A percentile compares a stretch with the other conserved stretches of the same genome.
These are phyloP conservation scores for Chlamydomonas sp. DNA, from an alignment of 139 green algal species.

Conservation along the genomic window DNA sequence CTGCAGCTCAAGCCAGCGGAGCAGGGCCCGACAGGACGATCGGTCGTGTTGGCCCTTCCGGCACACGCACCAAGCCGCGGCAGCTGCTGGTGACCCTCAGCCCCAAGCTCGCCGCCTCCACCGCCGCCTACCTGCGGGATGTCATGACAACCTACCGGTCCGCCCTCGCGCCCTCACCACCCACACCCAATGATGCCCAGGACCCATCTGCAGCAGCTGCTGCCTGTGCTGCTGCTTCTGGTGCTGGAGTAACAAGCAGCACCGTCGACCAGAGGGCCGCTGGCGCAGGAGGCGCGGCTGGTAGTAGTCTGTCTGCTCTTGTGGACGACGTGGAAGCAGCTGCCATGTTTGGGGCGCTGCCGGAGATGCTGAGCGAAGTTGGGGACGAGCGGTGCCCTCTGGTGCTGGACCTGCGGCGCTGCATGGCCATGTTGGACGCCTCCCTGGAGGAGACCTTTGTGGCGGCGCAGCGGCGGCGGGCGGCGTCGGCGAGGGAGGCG, in stretches of 20 bases:
- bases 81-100: slow-evolving; percentile 37
- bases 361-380: neutral
- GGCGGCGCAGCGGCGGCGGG: neutral
- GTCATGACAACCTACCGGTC: neutral
- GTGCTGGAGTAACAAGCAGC: neutral
- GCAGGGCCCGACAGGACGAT: too few species aligned
- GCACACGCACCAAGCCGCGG: neutral
- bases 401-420: slow-evolving; percentile 19
- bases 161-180: neutral
- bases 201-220: neutral
- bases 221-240: neutral
- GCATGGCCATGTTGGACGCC: slow-evolving; percentile 16
- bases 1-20: too few species aligned
- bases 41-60: too few species aligned
- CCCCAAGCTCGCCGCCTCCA: slow-evolving; percentile 6
- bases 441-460: slow-evolving; percentile 1
- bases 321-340: neutral
- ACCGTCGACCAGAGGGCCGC: neutral
- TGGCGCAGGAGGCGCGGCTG: neutral
- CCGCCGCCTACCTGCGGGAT: neutral
- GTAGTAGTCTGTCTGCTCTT: neutral
- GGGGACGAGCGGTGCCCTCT: neutral
- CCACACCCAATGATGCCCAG: neutral
- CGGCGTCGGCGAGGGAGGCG: neutral
- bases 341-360: neutral